Percentiles rank a stretch among this genome's conserved stretches.
Evolutionary conservation across 2,329 filamentous ascomycete genomes (phyloP).

Genomic region (Cladorrhinum sp.): DNA sequence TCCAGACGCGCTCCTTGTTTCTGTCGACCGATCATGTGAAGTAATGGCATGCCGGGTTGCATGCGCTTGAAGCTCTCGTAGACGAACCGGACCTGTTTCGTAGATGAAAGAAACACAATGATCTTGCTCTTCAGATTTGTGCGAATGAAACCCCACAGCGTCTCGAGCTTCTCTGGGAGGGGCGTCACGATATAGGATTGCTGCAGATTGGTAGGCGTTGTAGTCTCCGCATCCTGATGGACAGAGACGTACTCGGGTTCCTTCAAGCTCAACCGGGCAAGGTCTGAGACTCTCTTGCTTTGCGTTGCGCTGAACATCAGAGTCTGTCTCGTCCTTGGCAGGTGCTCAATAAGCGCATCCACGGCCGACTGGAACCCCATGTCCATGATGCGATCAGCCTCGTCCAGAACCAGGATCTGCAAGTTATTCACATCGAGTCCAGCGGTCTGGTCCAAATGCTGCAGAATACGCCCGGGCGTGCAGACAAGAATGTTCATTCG

Average conservation of each 20-base stretch:
- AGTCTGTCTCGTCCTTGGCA: conserved; percentile 83
- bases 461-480: conserved; percentile 90
- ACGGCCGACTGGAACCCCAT: conserved; percentile 92
- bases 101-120: conserved; percentile 89
- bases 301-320: conserved; percentile 95
- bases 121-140: conserved; percentile 91
- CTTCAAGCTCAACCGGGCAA: conserved; percentile 80
- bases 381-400: conserved; percentile 95
- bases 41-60: conserved; percentile 87
- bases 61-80: conserved; percentile 91
- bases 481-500: conserved; percentile 98
- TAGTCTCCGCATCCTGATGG: conserved; percentile 74
- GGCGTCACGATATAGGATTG: conserved; percentile 90
- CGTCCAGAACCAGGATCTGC: conserved; percentile 89
- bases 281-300: conserved; percentile 87
- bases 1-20: conserved; percentile 87
- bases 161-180: conserved; percentile 84
- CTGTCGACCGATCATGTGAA: conserved; percentile 91
- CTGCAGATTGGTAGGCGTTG: conserved; percentile 79
- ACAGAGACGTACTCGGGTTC: conserved; percentile 95
- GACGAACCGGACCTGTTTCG: conserved; percentile 93
- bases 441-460: conserved; percentile 92
- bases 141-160: conserved; percentile 87
- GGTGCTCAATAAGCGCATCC: conserved; percentile 88
- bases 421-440: conserved; percentile 86